phyloP scores from a whole-genome alignment of 768 basidiomycete genomes.

The Boletus rubescentipes region DNA sequence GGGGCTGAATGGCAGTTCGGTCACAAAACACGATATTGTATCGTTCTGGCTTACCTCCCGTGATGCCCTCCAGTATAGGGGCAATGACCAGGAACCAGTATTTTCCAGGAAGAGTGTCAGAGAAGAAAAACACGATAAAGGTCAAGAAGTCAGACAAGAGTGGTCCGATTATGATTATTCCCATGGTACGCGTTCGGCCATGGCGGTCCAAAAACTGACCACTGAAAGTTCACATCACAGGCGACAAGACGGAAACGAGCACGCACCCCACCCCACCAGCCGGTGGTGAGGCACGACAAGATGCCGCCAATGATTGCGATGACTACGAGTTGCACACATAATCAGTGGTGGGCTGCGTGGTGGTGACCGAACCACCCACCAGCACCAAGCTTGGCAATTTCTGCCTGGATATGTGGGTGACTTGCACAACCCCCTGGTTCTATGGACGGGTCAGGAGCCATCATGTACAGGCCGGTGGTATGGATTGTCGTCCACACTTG shows the following conservation, averaged over 20 bases:
- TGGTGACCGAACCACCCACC: neutral
- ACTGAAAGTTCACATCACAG: neutral
- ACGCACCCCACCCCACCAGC: constrained; percentile 5
- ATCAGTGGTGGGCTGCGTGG: neutral
- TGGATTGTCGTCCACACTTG: neutral
- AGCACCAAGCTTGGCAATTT: neutral
- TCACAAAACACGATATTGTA: neutral
- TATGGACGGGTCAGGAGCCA: neutral
- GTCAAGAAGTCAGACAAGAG: neutral
- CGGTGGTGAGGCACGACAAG: neutral
- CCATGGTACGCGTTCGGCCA: neutral
- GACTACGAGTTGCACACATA: neutral
- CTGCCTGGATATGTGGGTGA: neutral
- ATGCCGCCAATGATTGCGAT: constrained; percentile 3
- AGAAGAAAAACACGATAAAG: neutral
- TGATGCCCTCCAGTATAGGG: neutral
- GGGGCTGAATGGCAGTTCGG: neutral
- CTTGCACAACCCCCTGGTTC: neutral
- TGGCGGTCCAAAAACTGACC: neutral
- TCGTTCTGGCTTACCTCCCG: neutral
- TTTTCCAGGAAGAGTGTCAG: neutral
- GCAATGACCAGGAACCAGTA: neutral
- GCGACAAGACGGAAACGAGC: neutral
- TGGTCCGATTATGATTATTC: neutral
- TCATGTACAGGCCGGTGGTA: neutral